A percentile compares a stretch with the other conserved stretches of the same genome.
phyloP scores from a whole-genome alignment of 306 rosid species.

The Medicago truncatula region MtrunA17r5.0-ANR NC_053046.1:38621001-38621500 shows the following conservation, averaged over 20 bases:
- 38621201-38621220: slow-evolving; percentile 94
- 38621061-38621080: background rate
- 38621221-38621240: slow-evolving; percentile 84
- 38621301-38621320: slow-evolving; percentile 87
- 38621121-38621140: slow-evolving; percentile 87
- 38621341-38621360: slow-evolving; percentile 97
- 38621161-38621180: slow-evolving; percentile 95
- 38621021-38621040: too few species aligned
- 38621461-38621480: slow-evolving; percentile 24
- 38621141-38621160: slow-evolving; percentile 99
- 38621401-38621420: slow-evolving; percentile 87
- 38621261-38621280: slow-evolving; percentile 96
- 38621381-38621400: slow-evolving; percentile 88
- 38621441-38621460: slow-evolving; percentile 56
- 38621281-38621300: slow-evolving; percentile 99
- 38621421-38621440: slow-evolving; percentile 89
- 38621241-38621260: slow-evolving; percentile 73
- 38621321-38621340: slow-evolving; percentile 96
- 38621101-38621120: slow-evolving; percentile 61
- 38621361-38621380: slow-evolving; percentile 89
- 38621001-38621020: background rate
- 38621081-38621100: slow-evolving; percentile 27
- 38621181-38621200: slow-evolving; percentile 99
- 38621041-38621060: background rate
- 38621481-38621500: background rate